Base-by-base conservation (phyloP, 2,329 filamentous ascomycete species). In the Phialophora tarda region DNA sequence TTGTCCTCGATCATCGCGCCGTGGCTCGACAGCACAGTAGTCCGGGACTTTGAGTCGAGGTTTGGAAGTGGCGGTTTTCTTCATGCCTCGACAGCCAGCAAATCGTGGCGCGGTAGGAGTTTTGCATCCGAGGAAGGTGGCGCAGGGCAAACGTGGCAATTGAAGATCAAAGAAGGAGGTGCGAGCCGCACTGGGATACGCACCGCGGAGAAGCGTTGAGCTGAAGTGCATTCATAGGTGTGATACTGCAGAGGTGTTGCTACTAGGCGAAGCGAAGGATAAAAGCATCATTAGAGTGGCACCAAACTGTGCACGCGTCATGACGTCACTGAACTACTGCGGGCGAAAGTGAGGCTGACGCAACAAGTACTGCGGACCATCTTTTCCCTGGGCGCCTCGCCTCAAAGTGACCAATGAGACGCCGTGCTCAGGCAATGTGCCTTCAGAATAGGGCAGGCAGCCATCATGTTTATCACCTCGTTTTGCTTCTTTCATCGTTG, bases 1-100 rank as follows among this genome's bases (percentile, higher is more conserved):
- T 10, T 79, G 77, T 1, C 85, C 86, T 21, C 77, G 70, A 0
- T 78, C 77, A 66, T 83, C 81, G 61, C 74, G 75, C 34, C 47
- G 57, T 30, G 69, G 66, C 48, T 72, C 64, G 56, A 69, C 71
- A 67, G 75, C 74, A 56, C 73, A 75, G 53, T 76, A 76, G 38
- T 75, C 73, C 54, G 72, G 68, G 26, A 73, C 64, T 59, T 73
- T 64, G 10, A 66, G 55, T 50, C 67, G 71, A 65, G 60, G 65
- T 67, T 71, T 73, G 60, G 56, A 56, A 59, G 59, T 67, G n/a
- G 55, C 61, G 6, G 63, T 63, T 48, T 63, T 62, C 65, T 71
- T 72, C 71, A 71, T 72, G 21, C 71, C 67, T 69, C 64, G 57
- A 30, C 17, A 17, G 54, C 59, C 63, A 61, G 63, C 28, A 23